Evolutionary conservation across 805 yeast species (phyloP), one percentile per base, ranked within the genome.

Genomic region (Debaryomyces maramus): DNA sequence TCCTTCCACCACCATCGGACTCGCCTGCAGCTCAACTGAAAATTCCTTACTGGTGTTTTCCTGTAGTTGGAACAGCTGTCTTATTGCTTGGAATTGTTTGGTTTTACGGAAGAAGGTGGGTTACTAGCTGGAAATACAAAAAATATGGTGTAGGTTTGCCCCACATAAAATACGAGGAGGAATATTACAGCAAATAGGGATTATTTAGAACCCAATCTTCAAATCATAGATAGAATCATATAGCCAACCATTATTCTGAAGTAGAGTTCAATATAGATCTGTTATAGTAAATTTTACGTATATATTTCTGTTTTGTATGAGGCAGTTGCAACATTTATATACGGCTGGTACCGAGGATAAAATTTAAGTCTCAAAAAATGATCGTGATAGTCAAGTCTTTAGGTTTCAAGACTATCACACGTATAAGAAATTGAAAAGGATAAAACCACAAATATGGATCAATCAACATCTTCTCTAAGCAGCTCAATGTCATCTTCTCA

Each of bases 1-100:
- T 79, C 55, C 59, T 79, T 0, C 80, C 78, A 3, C 83, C 83
- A 0, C 78, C 79, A 3, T 51, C 58, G 17, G 44, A 46, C 1
- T 48, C 51, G 2, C 42, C 50, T 1, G 60, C 59, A 17, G 53
- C 50, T 1, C 50, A 51, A 4, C 43, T 43, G 23, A 50, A 52
- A 5, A 67, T 77, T 38, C 82, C 84, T 1, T 80, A 75, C 48
- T 80, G 73, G 67, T 72, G 78, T n/a, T 77, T 77, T 50, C 83
- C 83, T 0, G 63, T 71, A 5, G 73, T 79, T 11, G 81, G 83
- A 0, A 60, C 77, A 2, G 56, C 70, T 2, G 74, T 75, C 4
- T 50, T 77, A 26, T 38, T 59, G 0, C 30, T 63, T 10, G 83
- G 83, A 5, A 76, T 58, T 0, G 46, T 66, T 11, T 58, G 51